Percentiles rank a stretch among this genome's conserved stretches.
Evolutionary conservation across 2,329 filamentous ascomycete species (phyloP).

Genomic region (Metarhizium brunneum): DNA sequence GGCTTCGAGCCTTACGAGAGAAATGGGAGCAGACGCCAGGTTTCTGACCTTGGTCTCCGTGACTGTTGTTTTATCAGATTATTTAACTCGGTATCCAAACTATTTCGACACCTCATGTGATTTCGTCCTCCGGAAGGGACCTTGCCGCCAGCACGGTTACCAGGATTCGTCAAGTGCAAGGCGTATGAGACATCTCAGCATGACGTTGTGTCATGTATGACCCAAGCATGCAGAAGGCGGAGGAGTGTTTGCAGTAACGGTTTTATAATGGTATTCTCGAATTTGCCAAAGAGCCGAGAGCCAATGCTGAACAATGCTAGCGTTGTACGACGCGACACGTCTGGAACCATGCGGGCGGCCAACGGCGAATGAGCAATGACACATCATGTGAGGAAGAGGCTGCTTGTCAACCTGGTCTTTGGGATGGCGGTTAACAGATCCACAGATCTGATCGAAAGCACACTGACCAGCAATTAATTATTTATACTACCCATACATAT

Average conservation of each 20-base stretch:
- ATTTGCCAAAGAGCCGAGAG: background rate
- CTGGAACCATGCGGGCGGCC: background rate
- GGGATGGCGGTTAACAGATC: background rate
- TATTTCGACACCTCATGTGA: background rate
- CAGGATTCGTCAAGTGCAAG: background rate
- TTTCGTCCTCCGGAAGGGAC: background rate
- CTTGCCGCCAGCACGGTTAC: background rate
- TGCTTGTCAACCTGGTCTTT: background rate
- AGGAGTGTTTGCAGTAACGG: background rate
- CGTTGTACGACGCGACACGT: background rate
- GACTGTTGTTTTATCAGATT: no score
- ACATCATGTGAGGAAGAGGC: background rate
- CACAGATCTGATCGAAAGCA: background rate
- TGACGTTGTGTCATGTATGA: background rate
- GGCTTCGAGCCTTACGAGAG: no score
- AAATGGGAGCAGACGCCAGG: no score
- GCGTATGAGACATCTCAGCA: background rate
- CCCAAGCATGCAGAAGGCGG: background rate
- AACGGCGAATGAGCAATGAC: background rate
- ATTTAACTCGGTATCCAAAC: no score
- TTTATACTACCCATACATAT: background rate
- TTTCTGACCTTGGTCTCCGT: background rate
- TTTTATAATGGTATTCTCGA: background rate
- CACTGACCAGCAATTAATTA: background rate
- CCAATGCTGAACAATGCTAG: background rate